Evolutionary conservation across 2,329 filamentous ascomycete species (phyloP), one percentile per base, ranked within the genome.

Genomic region (Corniculantispora saksenae): DNA sequence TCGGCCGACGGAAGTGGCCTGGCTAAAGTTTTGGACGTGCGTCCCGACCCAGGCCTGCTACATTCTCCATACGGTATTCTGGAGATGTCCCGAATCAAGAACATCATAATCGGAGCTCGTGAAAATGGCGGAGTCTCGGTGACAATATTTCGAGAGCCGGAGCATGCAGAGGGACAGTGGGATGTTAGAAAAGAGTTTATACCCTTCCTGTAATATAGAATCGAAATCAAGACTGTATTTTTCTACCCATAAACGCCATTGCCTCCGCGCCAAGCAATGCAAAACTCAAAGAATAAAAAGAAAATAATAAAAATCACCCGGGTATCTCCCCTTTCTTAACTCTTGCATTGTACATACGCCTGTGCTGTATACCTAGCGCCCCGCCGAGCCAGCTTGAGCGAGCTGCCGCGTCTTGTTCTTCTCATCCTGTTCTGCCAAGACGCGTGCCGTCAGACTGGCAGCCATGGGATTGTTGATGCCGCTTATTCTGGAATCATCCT

Each of bases 401-500:
- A 93, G 72, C 73, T 91, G 97, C 67, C 91, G 83, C 69, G 89
- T 82, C 79, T 94, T 97, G 69, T 93, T 93, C 64, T 86, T 84
- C 72, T 91, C 88, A 59, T 94, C 91, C 75, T 97, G 92, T 72
- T 98, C 94, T 27, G 91, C 90, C 29, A 98, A 76, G 0, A 99
- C 94, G 70, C 89, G 93, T 0, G 91, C 91, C 0, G 94, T 97
- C 51, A 99, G 79, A 3, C 89, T 91, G 0, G 94, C 94, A 0
- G 95, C 95, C 63, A 92, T 86, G 0, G 92, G 83, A 71, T 98
- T 97, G 76, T 97, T 97, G 76, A 98, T 97, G 13, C 90, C 88
- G 61, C 83, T 81, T 55, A 80, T 76, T 56, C 80, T 77, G 1
- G 73, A 74, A 48, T 77, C 73, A 1, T 69, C 62, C 12, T 70